Evolutionary conservation across 768 basidiomycete species (phyloP).

Genomic region (Russula emetica): DNA sequence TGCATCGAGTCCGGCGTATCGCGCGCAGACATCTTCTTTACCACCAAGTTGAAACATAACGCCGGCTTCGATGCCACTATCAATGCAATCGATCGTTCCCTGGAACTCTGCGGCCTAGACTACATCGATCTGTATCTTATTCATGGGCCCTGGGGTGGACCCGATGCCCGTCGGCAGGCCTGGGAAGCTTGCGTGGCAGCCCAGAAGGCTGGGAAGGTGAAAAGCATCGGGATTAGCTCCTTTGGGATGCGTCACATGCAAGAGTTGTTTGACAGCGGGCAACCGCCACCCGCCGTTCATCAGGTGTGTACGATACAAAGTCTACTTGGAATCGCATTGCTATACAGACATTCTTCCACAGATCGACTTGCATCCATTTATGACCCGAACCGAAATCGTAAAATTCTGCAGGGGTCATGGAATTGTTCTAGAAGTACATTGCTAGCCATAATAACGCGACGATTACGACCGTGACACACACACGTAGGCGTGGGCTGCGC

Average conservation of each 20-base stretch:
- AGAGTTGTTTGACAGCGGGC: constrained; percentile 45
- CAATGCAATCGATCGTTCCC: constrained; percentile 46
- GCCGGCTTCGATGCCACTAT: constrained; percentile 46
- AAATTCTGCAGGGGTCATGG: constrained; percentile 50
- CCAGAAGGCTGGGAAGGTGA: constrained; percentile 54
- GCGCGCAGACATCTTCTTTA: constrained; percentile 60
- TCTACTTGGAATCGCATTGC: constrained; percentile 3
- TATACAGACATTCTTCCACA: constrained; percentile 26
- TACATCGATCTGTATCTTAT: constrained; percentile 71
- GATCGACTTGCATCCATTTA: constrained; percentile 65
- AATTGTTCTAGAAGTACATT: constrained; percentile 60
- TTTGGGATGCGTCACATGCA: constrained; percentile 58
- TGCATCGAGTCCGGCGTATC: constrained; percentile 41
- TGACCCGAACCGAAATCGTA: constrained; percentile 60
- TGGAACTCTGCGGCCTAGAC: constrained; percentile 51
- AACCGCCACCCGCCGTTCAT: constrained; percentile 54
- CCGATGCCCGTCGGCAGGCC: constrained; percentile 50
- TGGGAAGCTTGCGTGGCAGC: constrained; percentile 66
- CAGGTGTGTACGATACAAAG: constrained; percentile 42
- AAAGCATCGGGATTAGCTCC: constrained; percentile 61
- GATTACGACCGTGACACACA: background rate
- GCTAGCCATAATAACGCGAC: background rate
- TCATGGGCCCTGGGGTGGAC: constrained; percentile 63
- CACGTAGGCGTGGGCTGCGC: constrained; percentile 66
- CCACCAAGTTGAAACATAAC: constrained; percentile 64